Percentiles rank a stretch among this genome's conserved stretches.
Evolutionary conservation across 2,329 filamentous ascomycete species (phyloP).

Genomic region (Aspergillus quadrilineatus): DNA sequence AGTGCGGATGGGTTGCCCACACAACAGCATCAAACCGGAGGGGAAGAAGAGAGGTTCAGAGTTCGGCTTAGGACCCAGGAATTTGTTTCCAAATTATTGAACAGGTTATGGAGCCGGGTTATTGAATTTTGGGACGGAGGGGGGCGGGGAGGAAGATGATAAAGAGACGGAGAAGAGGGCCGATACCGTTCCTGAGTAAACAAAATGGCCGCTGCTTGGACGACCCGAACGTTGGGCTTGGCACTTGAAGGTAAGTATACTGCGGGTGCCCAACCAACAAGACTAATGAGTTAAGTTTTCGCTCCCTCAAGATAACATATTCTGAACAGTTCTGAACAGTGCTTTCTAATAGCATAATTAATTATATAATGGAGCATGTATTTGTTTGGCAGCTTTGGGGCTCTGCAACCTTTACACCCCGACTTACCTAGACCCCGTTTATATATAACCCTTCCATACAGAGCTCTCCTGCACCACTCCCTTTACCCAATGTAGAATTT

Average conservation of each 20-base stretch:
- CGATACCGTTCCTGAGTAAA: conserved; percentile 18
- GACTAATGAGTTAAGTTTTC: neutral
- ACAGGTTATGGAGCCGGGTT: neutral
- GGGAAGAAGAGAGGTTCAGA: neutral
- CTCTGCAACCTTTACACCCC: too few relatives aligned
- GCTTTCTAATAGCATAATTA: too few relatives aligned
- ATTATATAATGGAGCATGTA: too few relatives aligned
- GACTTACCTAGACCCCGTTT: too few relatives aligned
- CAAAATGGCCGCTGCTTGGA: conserved; percentile 25
- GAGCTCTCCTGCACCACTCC: too few relatives aligned
- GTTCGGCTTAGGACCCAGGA: neutral
- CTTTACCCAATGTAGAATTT: too few relatives aligned
- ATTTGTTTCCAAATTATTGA: neutral
- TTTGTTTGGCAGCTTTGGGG: too few relatives aligned
- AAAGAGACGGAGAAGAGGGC: conserved; percentile 3
- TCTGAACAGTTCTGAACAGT: too few relatives aligned
- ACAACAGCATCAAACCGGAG: conserved; percentile 10
- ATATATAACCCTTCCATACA: too few relatives aligned
- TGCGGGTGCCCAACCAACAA: neutral
- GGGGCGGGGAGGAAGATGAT: conserved; percentile 1
- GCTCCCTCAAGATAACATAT: neutral
- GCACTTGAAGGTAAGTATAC: conserved; percentile 2
- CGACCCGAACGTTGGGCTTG: conserved; percentile 19
- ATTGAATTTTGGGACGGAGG: neutral
- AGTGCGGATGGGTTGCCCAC: conserved; percentile 14